Percentiles rank a stretch among this genome's conserved stretches.
Conservation (phyloP, 169 alveolate genomes). For the Babesia sp. region DNA sequence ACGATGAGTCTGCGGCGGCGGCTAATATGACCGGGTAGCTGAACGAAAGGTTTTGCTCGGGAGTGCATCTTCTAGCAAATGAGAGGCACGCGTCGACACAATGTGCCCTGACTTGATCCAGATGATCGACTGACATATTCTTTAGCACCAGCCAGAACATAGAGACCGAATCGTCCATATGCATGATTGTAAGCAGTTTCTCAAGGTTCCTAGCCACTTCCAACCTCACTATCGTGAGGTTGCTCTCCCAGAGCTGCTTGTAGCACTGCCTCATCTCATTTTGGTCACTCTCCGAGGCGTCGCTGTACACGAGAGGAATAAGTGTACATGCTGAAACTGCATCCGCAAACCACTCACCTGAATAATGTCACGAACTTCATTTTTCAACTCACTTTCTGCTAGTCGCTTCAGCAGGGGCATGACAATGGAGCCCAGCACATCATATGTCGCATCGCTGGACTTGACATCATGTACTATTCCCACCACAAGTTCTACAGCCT, state of each 20-base stretch:
- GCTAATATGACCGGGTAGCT: slow-evolving; percentile 54
- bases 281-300: slow-evolving; percentile 57
- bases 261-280: slow-evolving; percentile 45
- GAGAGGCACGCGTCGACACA: slow-evolving; percentile 60
- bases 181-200: slow-evolving; percentile 27
- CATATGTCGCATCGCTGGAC: slow-evolving; percentile 8
- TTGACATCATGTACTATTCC: slow-evolving; percentile 30
- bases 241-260: slow-evolving; percentile 62
- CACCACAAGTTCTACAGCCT: slow-evolving; percentile 47
- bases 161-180: slow-evolving; percentile 62
- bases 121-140: slow-evolving; percentile 64
- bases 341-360: slow-evolving; percentile 70
- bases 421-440: slow-evolving; percentile 34
- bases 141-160: slow-evolving; percentile 72
- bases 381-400: slow-evolving; percentile 28
- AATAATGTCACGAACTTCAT: neutral
- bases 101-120: slow-evolving; percentile 52
- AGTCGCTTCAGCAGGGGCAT: slow-evolving; percentile 49
- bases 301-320: slow-evolving; percentile 48
- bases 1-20: slow-evolving; percentile 61
- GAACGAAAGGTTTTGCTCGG: slow-evolving; percentile 56
- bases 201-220: slow-evolving; percentile 63
- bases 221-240: slow-evolving; percentile 35
- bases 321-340: slow-evolving; percentile 57
- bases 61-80: slow-evolving; percentile 58